Conservation (phyloP, 2,329 filamentous ascomycete species). For the Aspergillus quadricinctus region DNA sequence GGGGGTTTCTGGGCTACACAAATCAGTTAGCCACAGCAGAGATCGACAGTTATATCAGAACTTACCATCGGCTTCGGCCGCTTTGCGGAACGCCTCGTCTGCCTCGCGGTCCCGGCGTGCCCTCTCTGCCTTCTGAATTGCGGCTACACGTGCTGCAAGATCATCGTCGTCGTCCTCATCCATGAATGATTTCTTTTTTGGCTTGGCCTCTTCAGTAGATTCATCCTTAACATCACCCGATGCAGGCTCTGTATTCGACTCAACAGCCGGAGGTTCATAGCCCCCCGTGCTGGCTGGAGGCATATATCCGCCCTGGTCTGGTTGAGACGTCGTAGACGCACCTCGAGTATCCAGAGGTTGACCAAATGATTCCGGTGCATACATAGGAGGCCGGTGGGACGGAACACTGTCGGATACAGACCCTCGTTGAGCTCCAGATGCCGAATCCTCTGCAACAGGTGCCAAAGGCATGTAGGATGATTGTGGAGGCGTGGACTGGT, state of each 20-base stretch:
- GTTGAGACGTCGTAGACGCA: conserved; percentile 16
- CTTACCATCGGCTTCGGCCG: conserved; percentile 65
- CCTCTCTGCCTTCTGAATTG: conserved; percentile 56
- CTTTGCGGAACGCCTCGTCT: conserved; percentile 78
- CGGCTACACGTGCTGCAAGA: conserved; percentile 51
- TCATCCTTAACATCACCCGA: conserved; percentile 49
- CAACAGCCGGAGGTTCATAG: conserved; percentile 38
- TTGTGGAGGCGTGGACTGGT: conserved; percentile 36
- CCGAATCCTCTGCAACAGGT: conserved; percentile 36
- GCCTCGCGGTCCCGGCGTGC: conserved; percentile 71
- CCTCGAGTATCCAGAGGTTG: conserved; percentile 18
- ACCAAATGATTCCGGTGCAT: conserved; percentile 14
- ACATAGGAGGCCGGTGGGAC: conserved; percentile 22
- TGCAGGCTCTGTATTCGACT: conserved; percentile 30
- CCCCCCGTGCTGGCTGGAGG: conserved; percentile 23
- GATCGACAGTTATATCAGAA: not conserved
- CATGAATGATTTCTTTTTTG: conserved; percentile 74
- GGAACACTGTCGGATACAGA: conserved; percentile 20
- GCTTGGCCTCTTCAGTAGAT: conserved; percentile 54
- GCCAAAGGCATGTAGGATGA: conserved; percentile 36
- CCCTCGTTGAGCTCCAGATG: conserved; percentile 23
- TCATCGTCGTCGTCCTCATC: conserved; percentile 73
- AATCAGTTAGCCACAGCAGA: conserved; percentile 44
- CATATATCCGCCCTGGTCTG: conserved; percentile 31
- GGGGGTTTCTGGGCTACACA: conserved; percentile 34